phyloP scores from a whole-genome alignment of 768 basidiomycete species.

The Boletus insuetus region DNA sequence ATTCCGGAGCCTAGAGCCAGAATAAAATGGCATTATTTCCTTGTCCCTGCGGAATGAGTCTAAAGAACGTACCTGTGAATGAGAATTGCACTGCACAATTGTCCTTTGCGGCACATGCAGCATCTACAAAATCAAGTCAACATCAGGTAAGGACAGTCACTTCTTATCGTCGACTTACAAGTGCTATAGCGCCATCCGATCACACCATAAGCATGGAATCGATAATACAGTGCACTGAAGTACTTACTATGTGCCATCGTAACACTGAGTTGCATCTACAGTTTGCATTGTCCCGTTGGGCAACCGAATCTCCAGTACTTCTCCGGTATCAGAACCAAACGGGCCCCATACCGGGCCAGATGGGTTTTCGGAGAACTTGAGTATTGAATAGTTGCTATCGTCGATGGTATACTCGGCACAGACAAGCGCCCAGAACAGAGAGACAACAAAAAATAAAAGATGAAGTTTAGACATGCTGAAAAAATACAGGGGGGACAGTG shows the following conservation, averaged over 20 bases:
- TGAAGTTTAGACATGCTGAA: conserved; percentile 7
- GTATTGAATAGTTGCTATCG: conserved; percentile 25
- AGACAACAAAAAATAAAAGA: background rate
- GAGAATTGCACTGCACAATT: conserved; percentile 26
- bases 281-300: conserved; percentile 27
- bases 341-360: conserved; percentile 26
- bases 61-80: conserved; percentile 18
- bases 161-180: conserved; percentile 13
- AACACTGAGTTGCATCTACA: conserved; percentile 22
- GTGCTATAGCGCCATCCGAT: conserved; percentile 11
- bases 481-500: background rate
- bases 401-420: conserved; percentile 28
- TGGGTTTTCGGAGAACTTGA: conserved; percentile 28
- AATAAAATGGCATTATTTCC: background rate
- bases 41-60: background rate
- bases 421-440: conserved; percentile 4
- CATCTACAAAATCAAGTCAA: conserved; percentile 13
- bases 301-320: conserved; percentile 19
- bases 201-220: conserved; percentile 2
- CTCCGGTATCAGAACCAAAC: conserved; percentile 21
- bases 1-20: conserved; percentile 23
- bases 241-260: conserved; percentile 27
- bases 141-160: background rate
- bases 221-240: background rate
- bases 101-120: conserved; percentile 20